Conservation (phyloP, 192 early-diverging fungal species). For the Backusella macrospora region DNA sequence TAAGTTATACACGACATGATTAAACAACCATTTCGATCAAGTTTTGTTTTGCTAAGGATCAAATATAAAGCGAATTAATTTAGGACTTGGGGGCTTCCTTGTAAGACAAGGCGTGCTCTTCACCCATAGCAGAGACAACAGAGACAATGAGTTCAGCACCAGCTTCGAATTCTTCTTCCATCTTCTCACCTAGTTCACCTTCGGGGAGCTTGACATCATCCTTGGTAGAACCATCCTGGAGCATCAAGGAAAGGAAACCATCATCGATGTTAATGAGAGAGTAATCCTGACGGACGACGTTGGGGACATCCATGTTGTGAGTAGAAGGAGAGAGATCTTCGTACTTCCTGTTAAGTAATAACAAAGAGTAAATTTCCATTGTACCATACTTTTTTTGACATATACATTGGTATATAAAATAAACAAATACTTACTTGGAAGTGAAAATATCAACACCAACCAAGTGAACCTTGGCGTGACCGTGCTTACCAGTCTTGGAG, state of each 20-base stretch:
- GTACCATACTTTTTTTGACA: background rate
- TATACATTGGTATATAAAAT: background rate
- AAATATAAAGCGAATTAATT: background rate
- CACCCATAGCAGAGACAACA: conserved; percentile 89
- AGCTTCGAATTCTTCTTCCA: conserved; percentile 73
- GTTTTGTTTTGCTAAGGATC: background rate
- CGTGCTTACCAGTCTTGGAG: conserved; percentile 99
- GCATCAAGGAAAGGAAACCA: conserved; percentile 89
- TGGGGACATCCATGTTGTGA: conserved; percentile 99
- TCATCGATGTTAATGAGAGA: conserved; percentile 86
- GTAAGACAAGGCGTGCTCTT: conserved; percentile 80
- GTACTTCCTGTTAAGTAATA: conserved; percentile 64
- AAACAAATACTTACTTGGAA: conserved; percentile 58
- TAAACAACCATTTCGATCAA: background rate
- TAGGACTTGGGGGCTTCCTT: conserved; percentile 38
- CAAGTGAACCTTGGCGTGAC: conserved; percentile 99
- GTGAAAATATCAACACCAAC: conserved; percentile 97
- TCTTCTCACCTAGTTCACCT: conserved; percentile 77
- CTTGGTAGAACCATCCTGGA: conserved; percentile 77
- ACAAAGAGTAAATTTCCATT: background rate
- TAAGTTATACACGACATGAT: conserved; percentile 3
- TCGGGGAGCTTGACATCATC: conserved; percentile 96
- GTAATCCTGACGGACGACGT: conserved; percentile 88
- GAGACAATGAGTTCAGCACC: conserved; percentile 82
- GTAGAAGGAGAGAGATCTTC: conserved; percentile 99